Evolutionary conservation across 2,329 filamentous ascomycete genomes (phyloP).

Genomic region (Chaetomium olivaceum): DNA sequence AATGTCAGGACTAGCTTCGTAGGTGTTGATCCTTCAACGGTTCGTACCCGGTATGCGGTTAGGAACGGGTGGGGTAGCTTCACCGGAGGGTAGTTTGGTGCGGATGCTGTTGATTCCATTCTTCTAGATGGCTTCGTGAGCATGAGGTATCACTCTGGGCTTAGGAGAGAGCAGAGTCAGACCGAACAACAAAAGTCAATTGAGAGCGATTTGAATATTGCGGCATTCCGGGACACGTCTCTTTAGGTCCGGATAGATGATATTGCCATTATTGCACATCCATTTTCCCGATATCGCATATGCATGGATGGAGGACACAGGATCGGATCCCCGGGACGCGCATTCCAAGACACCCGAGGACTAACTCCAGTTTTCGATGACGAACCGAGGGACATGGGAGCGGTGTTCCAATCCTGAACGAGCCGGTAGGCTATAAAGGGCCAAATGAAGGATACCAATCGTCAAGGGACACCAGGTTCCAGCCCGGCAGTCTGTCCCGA

Average conservation of each 20-base stretch:
- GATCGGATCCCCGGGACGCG: neutral
- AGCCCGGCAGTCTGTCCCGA: neutral
- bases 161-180: neutral
- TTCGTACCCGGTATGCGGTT: conserved; percentile 44
- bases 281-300: conserved; percentile 11
- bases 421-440: neutral
- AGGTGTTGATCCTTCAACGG: conserved; percentile 33
- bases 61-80: conserved; percentile 51
- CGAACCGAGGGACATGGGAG: neutral
- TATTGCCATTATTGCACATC: neutral
- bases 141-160: neutral
- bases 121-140: conserved; percentile 27
- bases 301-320: neutral
- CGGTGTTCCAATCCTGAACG: neutral
- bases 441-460: neutral
- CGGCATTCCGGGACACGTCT: neutral
- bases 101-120: conserved; percentile 4
- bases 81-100: conserved; percentile 38
- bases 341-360: neutral
- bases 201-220: neutral
- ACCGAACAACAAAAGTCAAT: too few relatives aligned
- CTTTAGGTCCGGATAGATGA: neutral
- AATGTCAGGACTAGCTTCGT: conserved; percentile 36
- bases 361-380: neutral
- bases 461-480: neutral